These are phyloP conservation scores for Chalciporus pseudorubinellus DNA, from an alignment of 768 basidiomycete species.

Conservation along the genomic window DNA sequence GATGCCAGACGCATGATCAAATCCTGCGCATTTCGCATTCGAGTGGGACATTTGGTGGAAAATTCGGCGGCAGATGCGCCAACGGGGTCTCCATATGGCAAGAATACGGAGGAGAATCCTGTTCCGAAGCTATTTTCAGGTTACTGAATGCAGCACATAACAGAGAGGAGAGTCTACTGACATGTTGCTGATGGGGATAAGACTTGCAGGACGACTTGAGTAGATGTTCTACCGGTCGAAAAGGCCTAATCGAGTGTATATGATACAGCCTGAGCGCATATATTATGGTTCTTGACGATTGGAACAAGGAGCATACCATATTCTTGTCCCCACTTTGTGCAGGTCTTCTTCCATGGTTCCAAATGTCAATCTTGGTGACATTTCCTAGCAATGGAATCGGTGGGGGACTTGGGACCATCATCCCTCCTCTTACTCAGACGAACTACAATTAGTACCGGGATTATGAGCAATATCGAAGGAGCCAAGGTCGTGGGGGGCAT, in stretches of 20 bases:
- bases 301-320: constrained; percentile 13
- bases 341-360: constrained; percentile 21
- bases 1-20: constrained; percentile 27
- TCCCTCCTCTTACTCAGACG: constrained; percentile 11
- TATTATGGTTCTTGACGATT: not conserved
- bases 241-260: constrained; percentile 25
- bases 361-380: constrained; percentile 14
- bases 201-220: constrained; percentile 21
- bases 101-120: constrained; percentile 23
- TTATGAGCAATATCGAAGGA: not conserved
- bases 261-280: constrained; percentile 15
- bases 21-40: constrained; percentile 31
- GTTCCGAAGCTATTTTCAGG: constrained; percentile 16
- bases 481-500: not conserved
- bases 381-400: constrained; percentile 23
- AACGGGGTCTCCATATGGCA: constrained; percentile 29
- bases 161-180: constrained; percentile 1
- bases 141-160: not conserved
- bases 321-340: constrained; percentile 16
- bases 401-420: constrained; percentile 16
- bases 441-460: constrained; percentile 7
- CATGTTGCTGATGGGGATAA: constrained; percentile 19
- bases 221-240: constrained; percentile 21
- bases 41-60: constrained; percentile 39
- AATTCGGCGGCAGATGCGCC: constrained; percentile 31